Evolutionary conservation across 352 stramenopile species (phyloP).

Genomic region (Thalassiosira exigua): DNA sequence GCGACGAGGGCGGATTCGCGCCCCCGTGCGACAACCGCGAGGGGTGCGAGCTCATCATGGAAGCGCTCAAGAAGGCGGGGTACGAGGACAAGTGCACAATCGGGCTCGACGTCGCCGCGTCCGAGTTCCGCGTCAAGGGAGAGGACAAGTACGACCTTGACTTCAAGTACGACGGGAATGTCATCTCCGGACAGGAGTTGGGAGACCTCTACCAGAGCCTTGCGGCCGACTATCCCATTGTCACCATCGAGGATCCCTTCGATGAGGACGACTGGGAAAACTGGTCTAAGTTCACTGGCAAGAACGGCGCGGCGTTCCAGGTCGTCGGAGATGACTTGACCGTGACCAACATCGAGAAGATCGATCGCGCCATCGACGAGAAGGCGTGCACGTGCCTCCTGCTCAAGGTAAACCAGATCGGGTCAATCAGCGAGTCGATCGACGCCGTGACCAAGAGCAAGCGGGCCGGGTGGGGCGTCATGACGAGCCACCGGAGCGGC

Average conservation of each 20-base stretch:
- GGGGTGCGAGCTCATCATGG: conserved; percentile 96
- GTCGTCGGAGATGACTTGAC: conserved; percentile 99
- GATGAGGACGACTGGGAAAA: conserved; percentile 98
- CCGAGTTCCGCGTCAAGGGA: conserved; percentile 96
- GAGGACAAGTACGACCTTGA: conserved; percentile 98
- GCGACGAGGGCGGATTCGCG: conserved; percentile 99
- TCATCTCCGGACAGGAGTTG: conserved; percentile 92
- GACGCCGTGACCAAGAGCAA: conserved; percentile 98
- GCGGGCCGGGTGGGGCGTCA: conserved; percentile 97
- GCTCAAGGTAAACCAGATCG: conserved; percentile 99
- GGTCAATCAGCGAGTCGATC: conserved; percentile 98
- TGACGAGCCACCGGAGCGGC: conserved; percentile 98
- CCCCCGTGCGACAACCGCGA: conserved; percentile 94
- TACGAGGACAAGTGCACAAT: conserved; percentile 96
- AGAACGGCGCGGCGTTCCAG: conserved; percentile 91
- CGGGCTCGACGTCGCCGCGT: conserved; percentile 97
- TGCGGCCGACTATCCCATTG: conserved; percentile 93
- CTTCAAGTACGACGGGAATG: conserved; percentile 94
- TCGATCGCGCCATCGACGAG: conserved; percentile 92
- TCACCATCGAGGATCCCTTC: conserved; percentile 98
- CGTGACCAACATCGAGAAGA: conserved; percentile 97
- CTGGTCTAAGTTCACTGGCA: conserved; percentile 93
- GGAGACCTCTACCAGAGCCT: conserved; percentile 95
- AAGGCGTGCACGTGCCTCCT: conserved; percentile 96
- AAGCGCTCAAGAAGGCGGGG: conserved; percentile 94